Evolutionary conservation across 305 asterid genomes (phyloP).

Genomic region (Fraxinus greggii): DNA sequence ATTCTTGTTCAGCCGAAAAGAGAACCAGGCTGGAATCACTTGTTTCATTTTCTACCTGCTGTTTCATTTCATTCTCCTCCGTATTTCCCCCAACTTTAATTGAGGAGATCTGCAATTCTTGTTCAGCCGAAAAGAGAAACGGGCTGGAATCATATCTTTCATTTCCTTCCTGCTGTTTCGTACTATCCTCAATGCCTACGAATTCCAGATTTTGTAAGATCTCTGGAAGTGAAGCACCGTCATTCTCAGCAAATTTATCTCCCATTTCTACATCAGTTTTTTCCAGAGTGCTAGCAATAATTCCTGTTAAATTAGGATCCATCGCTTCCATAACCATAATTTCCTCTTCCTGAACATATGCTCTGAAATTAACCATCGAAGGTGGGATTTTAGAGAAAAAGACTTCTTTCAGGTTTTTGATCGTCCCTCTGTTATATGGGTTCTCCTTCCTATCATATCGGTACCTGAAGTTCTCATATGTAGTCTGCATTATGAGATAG

Average conservation of each 20-base stretch:
- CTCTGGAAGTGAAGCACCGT: slow-evolving; percentile 51
- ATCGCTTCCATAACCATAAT: slow-evolving; percentile 35
- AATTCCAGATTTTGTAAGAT: slow-evolving; percentile 54
- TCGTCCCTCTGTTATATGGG: slow-evolving; percentile 73
- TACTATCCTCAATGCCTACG: slow-evolving; percentile 50
- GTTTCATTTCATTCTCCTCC: neutral
- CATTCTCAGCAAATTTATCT: slow-evolving; percentile 38
- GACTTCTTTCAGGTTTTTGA: slow-evolving; percentile 62
- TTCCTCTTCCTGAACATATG: slow-evolving; percentile 54
- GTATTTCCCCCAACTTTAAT: neutral
- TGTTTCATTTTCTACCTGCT: slow-evolving; percentile 17
- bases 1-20: slow-evolving; percentile 30
- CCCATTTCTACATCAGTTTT: slow-evolving; percentile 78
- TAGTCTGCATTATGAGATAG: slow-evolving; percentile 52
- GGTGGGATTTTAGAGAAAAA: slow-evolving; percentile 71
- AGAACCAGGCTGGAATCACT: slow-evolving; percentile 31
- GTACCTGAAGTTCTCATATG: slow-evolving; percentile 82
- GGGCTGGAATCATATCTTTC: slow-evolving; percentile 29
- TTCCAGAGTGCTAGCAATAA: slow-evolving; percentile 49
- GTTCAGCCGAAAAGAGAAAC: slow-evolving; percentile 11
- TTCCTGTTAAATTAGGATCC: slow-evolving; percentile 37
- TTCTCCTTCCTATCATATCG: slow-evolving; percentile 70
- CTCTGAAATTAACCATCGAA: slow-evolving; percentile 64
- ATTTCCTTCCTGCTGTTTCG: slow-evolving; percentile 41
- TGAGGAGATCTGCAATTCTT: slow-evolving; percentile 20